Conservation (phyloP, 306 rosid genomes). For the Cucurbita argyrosperma region DNA sequence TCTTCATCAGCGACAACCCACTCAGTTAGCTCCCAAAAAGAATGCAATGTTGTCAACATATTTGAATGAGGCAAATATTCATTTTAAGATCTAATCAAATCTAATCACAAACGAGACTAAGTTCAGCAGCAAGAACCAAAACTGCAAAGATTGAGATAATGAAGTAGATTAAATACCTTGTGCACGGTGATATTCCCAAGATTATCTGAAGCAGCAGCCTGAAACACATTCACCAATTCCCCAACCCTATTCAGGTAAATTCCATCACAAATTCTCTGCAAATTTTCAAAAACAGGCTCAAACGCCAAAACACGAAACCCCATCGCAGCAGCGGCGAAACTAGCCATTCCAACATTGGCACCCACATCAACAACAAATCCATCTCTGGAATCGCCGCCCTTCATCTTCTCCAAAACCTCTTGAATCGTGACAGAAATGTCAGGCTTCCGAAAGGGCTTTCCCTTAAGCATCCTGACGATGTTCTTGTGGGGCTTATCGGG, state of each 20-base stretch:
- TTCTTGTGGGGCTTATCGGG: slow-evolving; percentile 96
- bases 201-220: slow-evolving; percentile 74
- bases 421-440: slow-evolving; percentile 75
- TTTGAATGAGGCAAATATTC: too few relatives aligned
- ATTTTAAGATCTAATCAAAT: neutral
- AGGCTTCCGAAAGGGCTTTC: slow-evolving; percentile 70
- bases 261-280: slow-evolving; percentile 94
- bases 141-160: neutral
- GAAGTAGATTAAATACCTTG: slow-evolving; percentile 30
- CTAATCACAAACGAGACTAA: neutral
- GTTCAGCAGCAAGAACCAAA: neutral
- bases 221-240: slow-evolving; percentile 64
- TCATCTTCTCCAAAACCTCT: slow-evolving; percentile 48
- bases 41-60: neutral
- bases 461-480: slow-evolving; percentile 60
- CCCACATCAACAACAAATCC: slow-evolving; percentile 86
- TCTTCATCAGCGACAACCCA: too few relatives aligned
- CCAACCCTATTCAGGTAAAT: slow-evolving; percentile 68
- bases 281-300: slow-evolving; percentile 82
- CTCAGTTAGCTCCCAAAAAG: neutral
- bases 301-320: slow-evolving; percentile 71
- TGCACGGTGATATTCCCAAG: slow-evolving; percentile 75
- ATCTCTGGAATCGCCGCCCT: slow-evolving; percentile 24
- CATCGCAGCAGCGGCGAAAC: slow-evolving; percentile 86
- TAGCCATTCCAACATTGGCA: slow-evolving; percentile 90